Evolutionary conservation across 2,329 filamentous ascomycete species (phyloP).

Genomic region (Tolypocladium amazonense): DNA sequence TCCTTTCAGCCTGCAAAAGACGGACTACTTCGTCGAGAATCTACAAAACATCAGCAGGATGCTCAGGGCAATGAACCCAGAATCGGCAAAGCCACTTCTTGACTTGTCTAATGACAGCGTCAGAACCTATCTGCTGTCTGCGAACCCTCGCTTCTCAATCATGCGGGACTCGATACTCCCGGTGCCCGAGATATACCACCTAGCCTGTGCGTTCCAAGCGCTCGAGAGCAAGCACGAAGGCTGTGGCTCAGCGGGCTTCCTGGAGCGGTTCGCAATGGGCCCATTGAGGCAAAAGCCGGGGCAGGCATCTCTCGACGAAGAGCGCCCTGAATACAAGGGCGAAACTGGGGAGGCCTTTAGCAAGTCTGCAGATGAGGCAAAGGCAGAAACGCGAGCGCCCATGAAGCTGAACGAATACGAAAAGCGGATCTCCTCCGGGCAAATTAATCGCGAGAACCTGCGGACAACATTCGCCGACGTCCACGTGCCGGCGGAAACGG

Average conservation of each 20-base stretch:
- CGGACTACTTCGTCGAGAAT: constrained; percentile 34
- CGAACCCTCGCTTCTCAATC: constrained; percentile 14
- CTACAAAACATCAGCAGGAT: constrained; percentile 35
- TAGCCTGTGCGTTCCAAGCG: constrained; percentile 21
- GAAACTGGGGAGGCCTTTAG: constrained; percentile 13
- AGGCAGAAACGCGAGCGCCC: constrained; percentile 11
- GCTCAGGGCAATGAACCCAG: constrained; percentile 26
- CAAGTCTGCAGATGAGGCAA: constrained; percentile 17
- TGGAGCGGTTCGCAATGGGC: constrained; percentile 21
- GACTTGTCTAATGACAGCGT: constrained; percentile 13
- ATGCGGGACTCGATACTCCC: constrained; percentile 25
- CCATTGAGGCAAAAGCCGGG: constrained; percentile 19
- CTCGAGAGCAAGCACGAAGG: constrained; percentile 11
- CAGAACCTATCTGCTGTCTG: constrained; percentile 14
- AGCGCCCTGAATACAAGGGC: constrained; percentile 11
- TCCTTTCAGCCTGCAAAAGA: constrained; percentile 16
- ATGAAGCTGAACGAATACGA: constrained; percentile 63
- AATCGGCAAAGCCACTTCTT: background rate
- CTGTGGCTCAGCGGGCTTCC: constrained; percentile 13
- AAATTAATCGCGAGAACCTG: constrained; percentile 73
- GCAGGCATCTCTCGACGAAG: constrained; percentile 19
- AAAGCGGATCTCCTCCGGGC: constrained; percentile 68
- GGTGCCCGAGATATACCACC: constrained; percentile 26
- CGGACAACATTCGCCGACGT: constrained; percentile 82
- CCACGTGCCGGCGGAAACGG: constrained; percentile 70